Evolutionary conservation across 2,329 filamentous ascomycete species (phyloP).

Genomic region (Diaporthe nobilis): DNA sequence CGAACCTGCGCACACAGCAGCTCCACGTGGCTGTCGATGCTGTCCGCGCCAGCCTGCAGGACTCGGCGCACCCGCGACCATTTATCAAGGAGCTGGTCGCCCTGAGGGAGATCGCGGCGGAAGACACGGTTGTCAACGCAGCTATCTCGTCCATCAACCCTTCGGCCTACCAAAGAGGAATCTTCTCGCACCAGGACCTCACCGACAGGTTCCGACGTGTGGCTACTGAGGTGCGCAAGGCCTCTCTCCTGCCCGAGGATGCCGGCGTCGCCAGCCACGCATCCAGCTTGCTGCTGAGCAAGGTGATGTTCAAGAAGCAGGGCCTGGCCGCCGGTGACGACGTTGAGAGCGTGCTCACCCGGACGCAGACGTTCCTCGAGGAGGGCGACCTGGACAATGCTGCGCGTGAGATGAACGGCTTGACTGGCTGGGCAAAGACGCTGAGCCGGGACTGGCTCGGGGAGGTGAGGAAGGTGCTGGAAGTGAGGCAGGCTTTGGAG

Average conservation of each 20-base stretch:
- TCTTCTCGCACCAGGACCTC: constrained; percentile 86
- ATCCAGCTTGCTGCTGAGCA: constrained; percentile 89
- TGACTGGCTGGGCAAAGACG: constrained; percentile 95
- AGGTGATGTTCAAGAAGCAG: constrained; percentile 96
- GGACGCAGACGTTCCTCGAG: constrained; percentile 91
- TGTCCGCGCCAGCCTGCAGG: constrained; percentile 86
- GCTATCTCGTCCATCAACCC: constrained; percentile 98
- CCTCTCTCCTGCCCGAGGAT: constrained; percentile 90
- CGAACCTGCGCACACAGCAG: constrained; percentile 94
- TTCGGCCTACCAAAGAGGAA: constrained; percentile 90
- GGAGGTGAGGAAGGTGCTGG: constrained; percentile 91
- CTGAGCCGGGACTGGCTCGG: constrained; percentile 93
- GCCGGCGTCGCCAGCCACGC: constrained; percentile 96
- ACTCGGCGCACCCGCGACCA: constrained; percentile 80
- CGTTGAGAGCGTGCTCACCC: constrained; percentile 91
- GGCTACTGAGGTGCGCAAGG: constrained; percentile 92
- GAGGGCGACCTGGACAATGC: constrained; percentile 93
- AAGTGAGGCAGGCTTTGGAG: constrained; percentile 96
- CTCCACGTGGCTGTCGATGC: constrained; percentile 96
- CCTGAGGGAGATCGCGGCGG: constrained; percentile 89
- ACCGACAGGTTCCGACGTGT: constrained; percentile 97
- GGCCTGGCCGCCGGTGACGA: constrained; percentile 87
- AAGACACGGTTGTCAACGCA: constrained; percentile 89
- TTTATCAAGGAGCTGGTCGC: constrained; percentile 95
- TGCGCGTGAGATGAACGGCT: constrained; percentile 93